These are phyloP conservation scores for Sindora glabra DNA, from an alignment of 306 rosid genomes.

Conservation along the genomic window DNA sequence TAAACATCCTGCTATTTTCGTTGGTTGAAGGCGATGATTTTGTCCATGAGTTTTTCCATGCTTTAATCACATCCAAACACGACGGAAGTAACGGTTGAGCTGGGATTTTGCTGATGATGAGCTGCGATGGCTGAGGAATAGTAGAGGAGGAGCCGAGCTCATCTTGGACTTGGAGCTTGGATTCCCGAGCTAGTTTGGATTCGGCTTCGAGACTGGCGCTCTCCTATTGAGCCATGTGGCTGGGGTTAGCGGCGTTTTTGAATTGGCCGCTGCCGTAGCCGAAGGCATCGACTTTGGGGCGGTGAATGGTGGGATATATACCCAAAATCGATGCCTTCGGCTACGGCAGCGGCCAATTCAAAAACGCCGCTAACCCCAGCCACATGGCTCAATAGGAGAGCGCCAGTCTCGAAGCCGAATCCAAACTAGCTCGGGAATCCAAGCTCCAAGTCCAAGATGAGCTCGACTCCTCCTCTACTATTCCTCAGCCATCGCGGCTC, in stretches of 20 bases:
- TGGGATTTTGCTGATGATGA: slow-evolving; percentile 25
- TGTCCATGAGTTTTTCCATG: slow-evolving; percentile 46
- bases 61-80: slow-evolving; percentile 45
- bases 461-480: background rate
- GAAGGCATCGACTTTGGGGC: slow-evolving; percentile 20
- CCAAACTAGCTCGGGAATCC: slow-evolving; percentile 27
- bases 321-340: slow-evolving; percentile 22
- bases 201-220: slow-evolving; percentile 41
- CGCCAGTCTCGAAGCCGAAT: slow-evolving; percentile 41
- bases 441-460: slow-evolving; percentile 14
- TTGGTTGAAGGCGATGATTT: background rate
- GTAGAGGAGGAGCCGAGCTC: background rate
- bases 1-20: slow-evolving; percentile 2
- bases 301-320: slow-evolving; percentile 39
- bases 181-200: slow-evolving; percentile 28
- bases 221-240: slow-evolving; percentile 58
- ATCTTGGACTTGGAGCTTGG: slow-evolving; percentile 16
- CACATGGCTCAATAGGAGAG: slow-evolving; percentile 58
- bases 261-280: background rate
- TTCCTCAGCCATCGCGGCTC: slow-evolving; percentile 13
- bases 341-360: background rate
- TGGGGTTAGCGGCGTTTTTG: slow-evolving; percentile 21
- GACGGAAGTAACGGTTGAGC: slow-evolving; percentile 17
- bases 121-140: slow-evolving; percentile 7
- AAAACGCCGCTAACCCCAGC: slow-evolving; percentile 25